Evolutionary conservation across 257 asterid genomes (phyloP).

Genomic region (Asclepias syriaca): DNA sequence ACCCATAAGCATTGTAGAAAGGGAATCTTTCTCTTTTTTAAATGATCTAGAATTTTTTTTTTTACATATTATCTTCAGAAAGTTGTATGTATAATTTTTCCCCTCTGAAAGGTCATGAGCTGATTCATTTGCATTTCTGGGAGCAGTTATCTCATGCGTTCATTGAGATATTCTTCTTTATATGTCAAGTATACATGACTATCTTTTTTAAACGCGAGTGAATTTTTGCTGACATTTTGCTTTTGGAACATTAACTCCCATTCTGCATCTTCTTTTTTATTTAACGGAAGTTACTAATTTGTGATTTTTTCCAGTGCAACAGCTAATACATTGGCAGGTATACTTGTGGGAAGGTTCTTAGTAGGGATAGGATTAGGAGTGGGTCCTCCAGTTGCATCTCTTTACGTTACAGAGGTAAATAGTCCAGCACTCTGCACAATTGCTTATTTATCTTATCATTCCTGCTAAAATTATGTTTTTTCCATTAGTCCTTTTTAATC

Average conservation of each 20-base stretch:
- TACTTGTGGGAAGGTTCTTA: slow-evolving; percentile 80
- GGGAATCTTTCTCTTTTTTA: neutral
- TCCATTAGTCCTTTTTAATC: slow-evolving; percentile 12
- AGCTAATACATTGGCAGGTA: slow-evolving; percentile 54
- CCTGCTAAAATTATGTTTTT: slow-evolving; percentile 5
- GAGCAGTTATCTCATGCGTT: neutral
- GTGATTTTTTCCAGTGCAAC: slow-evolving; percentile 58
- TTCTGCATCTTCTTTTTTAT: slow-evolving; percentile 1
- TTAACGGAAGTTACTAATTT: slow-evolving; percentile 18
- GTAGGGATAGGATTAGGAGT: slow-evolving; percentile 87
- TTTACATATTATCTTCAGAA: neutral
- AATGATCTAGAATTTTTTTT: neutral
- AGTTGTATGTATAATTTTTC: neutral
- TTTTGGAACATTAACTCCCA: neutral
- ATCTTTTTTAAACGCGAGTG: neutral
- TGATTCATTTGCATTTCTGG: neutral
- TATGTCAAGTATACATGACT: neutral
- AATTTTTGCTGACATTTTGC: neutral
- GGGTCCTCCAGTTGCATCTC: slow-evolving; percentile 93
- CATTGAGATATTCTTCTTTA: neutral
- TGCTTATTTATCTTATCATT: slow-evolving; percentile 1
- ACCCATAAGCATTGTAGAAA: neutral
- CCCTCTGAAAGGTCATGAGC: neutral
- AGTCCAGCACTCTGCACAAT: neutral
- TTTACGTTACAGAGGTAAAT: slow-evolving; percentile 80